These are phyloP conservation scores for Fraxinus ornus DNA, from an alignment of 305 asterid species.

Conservation along the genomic window DNA sequence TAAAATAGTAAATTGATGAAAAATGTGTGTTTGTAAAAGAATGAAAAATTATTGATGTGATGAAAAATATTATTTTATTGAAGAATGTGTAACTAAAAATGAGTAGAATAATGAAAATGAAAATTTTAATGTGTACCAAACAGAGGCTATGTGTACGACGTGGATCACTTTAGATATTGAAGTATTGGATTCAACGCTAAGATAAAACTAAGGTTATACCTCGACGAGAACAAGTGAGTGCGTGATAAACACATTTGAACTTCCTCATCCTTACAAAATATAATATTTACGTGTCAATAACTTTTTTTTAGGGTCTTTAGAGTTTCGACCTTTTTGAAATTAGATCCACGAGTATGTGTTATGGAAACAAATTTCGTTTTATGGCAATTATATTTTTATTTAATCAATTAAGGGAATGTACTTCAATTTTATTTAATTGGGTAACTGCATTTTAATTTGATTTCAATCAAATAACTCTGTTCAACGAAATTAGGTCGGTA, in stretches of 20 bases:
- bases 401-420: background rate
- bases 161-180: background rate
- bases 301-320: background rate
- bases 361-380: background rate
- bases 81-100: too few relatives aligned
- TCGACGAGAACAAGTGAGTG: background rate
- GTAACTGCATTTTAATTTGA: too few relatives aligned
- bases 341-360: background rate
- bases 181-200: background rate
- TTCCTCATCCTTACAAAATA: background rate
- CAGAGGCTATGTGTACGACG: background rate
- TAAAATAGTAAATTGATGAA: too few relatives aligned
- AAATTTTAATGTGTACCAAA: too few relatives aligned
- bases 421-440: too few relatives aligned
- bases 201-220: background rate
- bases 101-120: too few relatives aligned
- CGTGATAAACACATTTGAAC: background rate
- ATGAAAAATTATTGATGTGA: too few relatives aligned
- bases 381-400: too few relatives aligned
- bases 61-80: too few relatives aligned
- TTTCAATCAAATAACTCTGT: too few relatives aligned
- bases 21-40: too few relatives aligned
- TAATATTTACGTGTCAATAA: background rate
- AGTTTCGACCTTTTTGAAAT: background rate
- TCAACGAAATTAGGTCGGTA: background rate